Evolutionary conservation across 2,329 filamentous ascomycete species (phyloP).

Genomic region (Thielaviopsis musarum): DNA sequence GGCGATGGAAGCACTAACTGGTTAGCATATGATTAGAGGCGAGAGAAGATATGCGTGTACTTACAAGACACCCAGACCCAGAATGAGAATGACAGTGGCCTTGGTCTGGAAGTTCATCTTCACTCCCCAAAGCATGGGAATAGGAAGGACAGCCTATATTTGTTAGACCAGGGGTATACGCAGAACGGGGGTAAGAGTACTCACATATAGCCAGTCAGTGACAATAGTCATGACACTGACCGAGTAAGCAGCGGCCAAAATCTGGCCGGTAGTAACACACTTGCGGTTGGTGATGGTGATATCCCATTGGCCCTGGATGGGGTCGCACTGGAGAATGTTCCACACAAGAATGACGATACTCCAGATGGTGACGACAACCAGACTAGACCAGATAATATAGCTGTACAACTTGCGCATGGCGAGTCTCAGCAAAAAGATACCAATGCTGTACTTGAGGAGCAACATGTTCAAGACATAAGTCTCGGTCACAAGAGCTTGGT

Average conservation of each 20-base stretch:
- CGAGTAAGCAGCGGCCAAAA: slow-evolving; percentile 33
- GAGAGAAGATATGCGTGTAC: slow-evolving; percentile 5
- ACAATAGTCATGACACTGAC: slow-evolving; percentile 34
- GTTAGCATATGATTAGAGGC: neutral
- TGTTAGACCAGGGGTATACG: neutral
- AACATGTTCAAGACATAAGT: slow-evolving; percentile 37
- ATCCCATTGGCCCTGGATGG: slow-evolving; percentile 35
- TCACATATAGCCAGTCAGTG: slow-evolving; percentile 36
- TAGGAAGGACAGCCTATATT: slow-evolving; percentile 29
- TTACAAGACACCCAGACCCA: slow-evolving; percentile 34
- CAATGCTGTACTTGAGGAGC: slow-evolving; percentile 39
- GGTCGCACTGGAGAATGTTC: slow-evolving; percentile 34
- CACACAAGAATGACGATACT: slow-evolving; percentile 33
- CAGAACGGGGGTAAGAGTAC: slow-evolving; percentile 10
- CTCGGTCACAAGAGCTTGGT: slow-evolving; percentile 33
- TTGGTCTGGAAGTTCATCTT: slow-evolving; percentile 37
- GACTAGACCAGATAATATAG: slow-evolving; percentile 28
- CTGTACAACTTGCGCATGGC: slow-evolving; percentile 29
- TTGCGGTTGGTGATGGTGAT: slow-evolving; percentile 26
- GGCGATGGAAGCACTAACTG: slow-evolving; percentile 31
- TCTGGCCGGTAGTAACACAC: slow-evolving; percentile 27
- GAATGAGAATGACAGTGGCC: slow-evolving; percentile 31
- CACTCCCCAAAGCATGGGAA: slow-evolving; percentile 37
- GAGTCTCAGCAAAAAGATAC: slow-evolving; percentile 33
- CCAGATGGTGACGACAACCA: slow-evolving; percentile 30